phyloP scores from a whole-genome alignment of 2,329 filamentous ascomycete species.

The Penicillium hordei region DNA sequence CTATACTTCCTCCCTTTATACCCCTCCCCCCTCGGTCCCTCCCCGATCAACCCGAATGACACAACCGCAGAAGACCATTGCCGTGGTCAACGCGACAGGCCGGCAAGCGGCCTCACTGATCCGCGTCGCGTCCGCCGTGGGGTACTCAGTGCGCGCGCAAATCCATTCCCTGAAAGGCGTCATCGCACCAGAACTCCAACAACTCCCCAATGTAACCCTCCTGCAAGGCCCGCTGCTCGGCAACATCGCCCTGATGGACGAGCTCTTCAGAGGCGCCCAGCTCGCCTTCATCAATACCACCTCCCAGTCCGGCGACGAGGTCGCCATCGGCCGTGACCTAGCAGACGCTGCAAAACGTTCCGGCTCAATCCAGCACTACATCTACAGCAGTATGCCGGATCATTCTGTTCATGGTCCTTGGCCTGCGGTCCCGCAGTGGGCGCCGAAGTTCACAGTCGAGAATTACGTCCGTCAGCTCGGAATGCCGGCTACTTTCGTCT shows the following conservation, averaged over 20 bases:
- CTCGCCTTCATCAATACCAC: constrained; percentile 98
- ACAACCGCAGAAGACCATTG: constrained; percentile 71
- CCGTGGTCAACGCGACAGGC: constrained; percentile 92
- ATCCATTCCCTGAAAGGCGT: constrained; percentile 82
- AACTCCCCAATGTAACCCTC: constrained; percentile 77
- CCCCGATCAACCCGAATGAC: constrained; percentile 35
- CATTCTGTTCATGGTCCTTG: constrained; percentile 79
- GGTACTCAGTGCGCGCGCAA: constrained; percentile 90
- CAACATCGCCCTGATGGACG: constrained; percentile 69
- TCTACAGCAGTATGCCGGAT: constrained; percentile 97
- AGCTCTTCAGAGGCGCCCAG: constrained; percentile 79
- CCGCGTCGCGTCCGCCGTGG: constrained; percentile 87
- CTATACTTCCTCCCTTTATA: constrained; percentile 4
- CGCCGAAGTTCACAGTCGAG: constrained; percentile 87
- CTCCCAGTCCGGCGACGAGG: constrained; percentile 85
- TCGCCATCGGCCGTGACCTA: constrained; percentile 81
- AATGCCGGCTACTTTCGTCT: constrained; percentile 86
- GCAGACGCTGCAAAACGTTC: constrained; percentile 85
- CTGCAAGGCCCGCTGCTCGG: constrained; percentile 67
- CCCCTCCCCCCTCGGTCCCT: constrained; percentile 1
- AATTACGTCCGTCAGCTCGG: constrained; percentile 82
- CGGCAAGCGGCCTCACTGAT: constrained; percentile 95
- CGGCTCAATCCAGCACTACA: constrained; percentile 76
- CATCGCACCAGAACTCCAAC: constrained; percentile 80
- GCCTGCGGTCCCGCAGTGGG: constrained; percentile 87